Conservation (phyloP, 1,139 yeast species). For the Pichia sp. region DNA sequence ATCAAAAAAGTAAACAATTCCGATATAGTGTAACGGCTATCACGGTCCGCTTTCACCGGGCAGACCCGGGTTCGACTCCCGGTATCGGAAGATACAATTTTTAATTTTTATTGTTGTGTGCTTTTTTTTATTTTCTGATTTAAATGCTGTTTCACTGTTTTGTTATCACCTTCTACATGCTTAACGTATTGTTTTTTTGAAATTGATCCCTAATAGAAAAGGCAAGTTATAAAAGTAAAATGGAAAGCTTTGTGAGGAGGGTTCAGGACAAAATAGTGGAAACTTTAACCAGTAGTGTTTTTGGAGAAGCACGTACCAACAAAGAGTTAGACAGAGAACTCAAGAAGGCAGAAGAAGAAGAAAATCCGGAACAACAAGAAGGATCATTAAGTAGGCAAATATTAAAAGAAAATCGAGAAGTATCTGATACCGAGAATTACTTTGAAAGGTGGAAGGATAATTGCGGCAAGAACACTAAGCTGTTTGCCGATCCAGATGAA, state of each 20-base stretch:
- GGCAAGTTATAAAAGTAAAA: neutral
- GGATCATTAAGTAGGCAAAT: too few species aligned
- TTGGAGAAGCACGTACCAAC: too few species aligned
- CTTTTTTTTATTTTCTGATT: neutral
- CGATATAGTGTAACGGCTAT: constrained; percentile 72
- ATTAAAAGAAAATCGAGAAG: too few species aligned
- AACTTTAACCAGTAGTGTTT: neutral
- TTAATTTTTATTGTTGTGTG: neutral
- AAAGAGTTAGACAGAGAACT: too few species aligned
- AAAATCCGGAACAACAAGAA: too few species aligned
- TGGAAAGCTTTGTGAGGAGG: neutral
- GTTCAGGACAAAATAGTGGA: constrained; percentile 2
- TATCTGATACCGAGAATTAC: too few species aligned
- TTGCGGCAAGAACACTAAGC: too few species aligned
- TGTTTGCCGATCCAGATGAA: too few species aligned
- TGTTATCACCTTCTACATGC: neutral
- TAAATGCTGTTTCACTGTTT: neutral
- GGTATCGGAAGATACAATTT: constrained; percentile 47
- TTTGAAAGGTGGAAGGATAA: too few species aligned
- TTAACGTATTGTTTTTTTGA: neutral
- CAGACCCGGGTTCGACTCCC: constrained; percentile 77
- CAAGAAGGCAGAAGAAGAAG: too few species aligned
- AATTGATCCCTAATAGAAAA: neutral
- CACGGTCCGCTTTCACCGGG: constrained; percentile 76
- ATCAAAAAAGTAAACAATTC: constrained; percentile 27